Conservation (phyloP, 106 monocot species). For the Allium fistulosum region DNA sequence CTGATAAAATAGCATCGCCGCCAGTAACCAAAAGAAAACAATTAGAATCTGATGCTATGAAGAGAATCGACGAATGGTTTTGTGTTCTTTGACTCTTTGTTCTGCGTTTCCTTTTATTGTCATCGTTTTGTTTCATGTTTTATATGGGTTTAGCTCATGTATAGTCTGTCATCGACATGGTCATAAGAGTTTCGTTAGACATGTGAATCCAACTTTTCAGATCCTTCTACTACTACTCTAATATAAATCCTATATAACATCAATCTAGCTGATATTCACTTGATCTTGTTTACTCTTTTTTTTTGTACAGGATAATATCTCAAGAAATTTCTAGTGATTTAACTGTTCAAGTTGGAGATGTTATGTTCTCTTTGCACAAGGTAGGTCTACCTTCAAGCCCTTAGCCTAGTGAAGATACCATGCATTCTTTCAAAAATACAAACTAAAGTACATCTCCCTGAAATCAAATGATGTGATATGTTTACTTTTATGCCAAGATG, state of each 20-base stretch:
- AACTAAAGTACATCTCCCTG: too few relatives aligned
- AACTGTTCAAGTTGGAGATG: constrained; percentile 44
- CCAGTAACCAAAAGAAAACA: constrained; percentile 26
- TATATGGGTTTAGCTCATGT: too few relatives aligned
- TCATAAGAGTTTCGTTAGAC: too few relatives aligned
- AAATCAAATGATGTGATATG: too few relatives aligned
- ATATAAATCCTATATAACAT: too few relatives aligned
- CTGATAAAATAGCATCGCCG: constrained; percentile 9
- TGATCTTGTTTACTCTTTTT: not conserved
- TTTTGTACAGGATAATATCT: constrained; percentile 50
- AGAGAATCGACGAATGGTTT: constrained; percentile 65
- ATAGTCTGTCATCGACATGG: too few relatives aligned
- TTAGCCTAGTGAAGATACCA: not conserved
- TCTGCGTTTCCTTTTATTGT: not conserved
- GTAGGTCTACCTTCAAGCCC: constrained; percentile 15
- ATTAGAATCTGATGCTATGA: constrained; percentile 38
- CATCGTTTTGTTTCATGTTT: not conserved
- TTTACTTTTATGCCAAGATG: too few relatives aligned
- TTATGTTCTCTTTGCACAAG: constrained; percentile 68
- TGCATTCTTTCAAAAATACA: not conserved
- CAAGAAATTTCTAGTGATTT: constrained; percentile 72
- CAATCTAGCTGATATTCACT: too few relatives aligned
- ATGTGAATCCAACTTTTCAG: too few relatives aligned
- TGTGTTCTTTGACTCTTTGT: not conserved
- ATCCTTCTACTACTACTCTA: too few relatives aligned